Conservation (phyloP, 2,329 filamentous ascomycete genomes). For the Tolypocladium cylindrosporum region DNA sequence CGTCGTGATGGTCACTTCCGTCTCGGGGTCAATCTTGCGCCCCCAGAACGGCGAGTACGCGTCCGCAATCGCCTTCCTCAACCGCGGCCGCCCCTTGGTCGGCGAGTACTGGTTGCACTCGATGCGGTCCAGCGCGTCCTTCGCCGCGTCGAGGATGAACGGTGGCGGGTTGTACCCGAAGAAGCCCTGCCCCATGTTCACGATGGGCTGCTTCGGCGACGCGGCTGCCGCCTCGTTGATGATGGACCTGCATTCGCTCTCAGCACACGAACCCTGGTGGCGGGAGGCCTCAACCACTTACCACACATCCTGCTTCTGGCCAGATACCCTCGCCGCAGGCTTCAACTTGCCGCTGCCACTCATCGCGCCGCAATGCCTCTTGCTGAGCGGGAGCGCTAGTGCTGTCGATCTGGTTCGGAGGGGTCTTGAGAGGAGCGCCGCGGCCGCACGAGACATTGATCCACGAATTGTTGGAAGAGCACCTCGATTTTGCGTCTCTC, state of each 20-base stretch:
- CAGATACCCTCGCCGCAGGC: conserved; percentile 39
- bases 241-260: conserved; percentile 39
- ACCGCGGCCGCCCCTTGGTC: conserved; percentile 80
- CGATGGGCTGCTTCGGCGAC: conserved; percentile 52
- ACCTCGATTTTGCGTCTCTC: neutral
- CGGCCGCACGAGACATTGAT: conserved; percentile 5
- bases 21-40: conserved; percentile 72
- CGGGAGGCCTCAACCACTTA: conserved; percentile 15
- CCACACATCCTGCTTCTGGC: conserved; percentile 43
- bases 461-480: neutral
- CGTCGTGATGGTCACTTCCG: conserved; percentile 89
- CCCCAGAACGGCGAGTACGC: conserved; percentile 89
- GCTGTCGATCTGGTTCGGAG: neutral
- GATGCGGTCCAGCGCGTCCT: conserved; percentile 76
- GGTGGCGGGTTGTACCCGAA: conserved; percentile 90
- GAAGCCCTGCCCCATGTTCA: conserved; percentile 59
- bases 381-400: neutral
- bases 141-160: conserved; percentile 87
- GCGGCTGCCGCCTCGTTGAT: conserved; percentile 56
- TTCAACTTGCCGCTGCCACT: conserved; percentile 33
- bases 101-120: conserved; percentile 99
- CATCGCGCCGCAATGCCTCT: conserved; percentile 22
- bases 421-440: conserved; percentile 1
- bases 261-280: neutral
- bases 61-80: conserved; percentile 87